Conservation (phyloP, 148 eudicot species). For the Heliamphora exappendiculata region DNA sequence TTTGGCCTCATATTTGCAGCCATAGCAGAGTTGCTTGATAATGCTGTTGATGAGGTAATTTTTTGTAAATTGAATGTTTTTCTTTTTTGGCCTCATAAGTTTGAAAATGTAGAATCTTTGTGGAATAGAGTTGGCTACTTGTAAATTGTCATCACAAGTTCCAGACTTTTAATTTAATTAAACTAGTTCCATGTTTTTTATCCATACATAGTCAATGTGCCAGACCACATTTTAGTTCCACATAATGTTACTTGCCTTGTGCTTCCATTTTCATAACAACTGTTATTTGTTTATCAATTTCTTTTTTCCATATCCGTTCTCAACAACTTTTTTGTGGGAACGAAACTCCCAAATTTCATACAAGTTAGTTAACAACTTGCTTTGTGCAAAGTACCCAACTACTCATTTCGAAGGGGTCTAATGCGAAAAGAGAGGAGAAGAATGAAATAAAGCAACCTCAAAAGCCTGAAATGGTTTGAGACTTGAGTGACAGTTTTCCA, state of each 20-base stretch:
- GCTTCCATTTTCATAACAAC: neutral
- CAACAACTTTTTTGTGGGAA: neutral
- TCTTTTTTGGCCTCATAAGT: too few species aligned
- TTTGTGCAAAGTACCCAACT: neutral
- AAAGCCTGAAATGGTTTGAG: neutral
- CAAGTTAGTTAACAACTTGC: neutral
- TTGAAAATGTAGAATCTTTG: too few species aligned
- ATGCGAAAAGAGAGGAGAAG: neutral
- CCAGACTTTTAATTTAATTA: neutral
- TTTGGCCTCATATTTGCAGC: constrained; percentile 42
- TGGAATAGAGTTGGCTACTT: too few species aligned
- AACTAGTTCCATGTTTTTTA: neutral
- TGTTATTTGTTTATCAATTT: too few species aligned
- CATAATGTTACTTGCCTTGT: neutral
- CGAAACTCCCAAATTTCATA: neutral
- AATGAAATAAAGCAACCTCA: neutral
- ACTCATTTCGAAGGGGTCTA: neutral
- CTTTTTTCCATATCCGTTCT: too few species aligned
- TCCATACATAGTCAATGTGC: neutral
- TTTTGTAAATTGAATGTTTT: neutral
- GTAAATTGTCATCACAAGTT: neutral
- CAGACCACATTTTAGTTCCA: neutral
- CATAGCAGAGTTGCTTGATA: constrained; percentile 89
- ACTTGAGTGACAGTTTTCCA: neutral
- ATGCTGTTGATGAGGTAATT: constrained; percentile 87